Percentiles rank a stretch among this genome's conserved stretches.
These are phyloP conservation scores for Candida sp. DNA, from an alignment of 1,139 yeast species.

Conservation along the genomic window DNA sequence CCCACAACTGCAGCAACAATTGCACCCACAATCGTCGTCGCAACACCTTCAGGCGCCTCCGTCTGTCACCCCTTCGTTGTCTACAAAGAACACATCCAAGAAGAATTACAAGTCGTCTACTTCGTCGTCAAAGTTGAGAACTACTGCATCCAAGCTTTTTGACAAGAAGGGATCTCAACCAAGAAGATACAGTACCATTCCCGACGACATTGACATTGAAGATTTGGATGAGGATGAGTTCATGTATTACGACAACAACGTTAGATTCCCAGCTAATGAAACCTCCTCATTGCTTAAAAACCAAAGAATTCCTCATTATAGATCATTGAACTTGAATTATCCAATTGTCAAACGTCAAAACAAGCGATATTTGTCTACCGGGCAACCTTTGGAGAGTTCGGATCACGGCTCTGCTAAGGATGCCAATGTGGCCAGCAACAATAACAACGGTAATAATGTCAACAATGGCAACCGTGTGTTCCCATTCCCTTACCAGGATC, in stretches of 20 bases:
- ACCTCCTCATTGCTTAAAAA: constrained; percentile 34
- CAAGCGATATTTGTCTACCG: constrained; percentile 43
- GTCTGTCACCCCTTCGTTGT: constrained; percentile 19
- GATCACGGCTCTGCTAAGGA: constrained; percentile 13
- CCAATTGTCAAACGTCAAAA: constrained; percentile 30
- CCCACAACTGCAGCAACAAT: constrained; percentile 4
- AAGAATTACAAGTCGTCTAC: constrained; percentile 33
- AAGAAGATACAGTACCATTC: constrained; percentile 72
- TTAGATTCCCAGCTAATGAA: constrained; percentile 26
- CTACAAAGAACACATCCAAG: constrained; percentile 28
- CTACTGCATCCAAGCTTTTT: constrained; percentile 73
- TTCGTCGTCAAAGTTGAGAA: constrained; percentile 50
- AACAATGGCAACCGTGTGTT: constrained; percentile 25
- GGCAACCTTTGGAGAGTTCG: constrained; percentile 24
- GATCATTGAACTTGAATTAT: constrained; percentile 44
- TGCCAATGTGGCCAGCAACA: constrained; percentile 1
- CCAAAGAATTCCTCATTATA: constrained; percentile 45
- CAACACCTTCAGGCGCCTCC: constrained; percentile 6
- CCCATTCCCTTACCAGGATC: constrained; percentile 61
- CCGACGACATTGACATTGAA: constrained; percentile 69
- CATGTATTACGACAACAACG: constrained; percentile 45
- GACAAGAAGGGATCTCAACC: constrained; percentile 76
- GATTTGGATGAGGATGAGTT: constrained; percentile 61
- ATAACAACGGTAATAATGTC: constrained; percentile 20
- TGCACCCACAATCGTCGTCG: constrained; percentile 2